phyloP scores from a whole-genome alignment of 345 rosid species.

The Syzygium oleosum region DNA sequence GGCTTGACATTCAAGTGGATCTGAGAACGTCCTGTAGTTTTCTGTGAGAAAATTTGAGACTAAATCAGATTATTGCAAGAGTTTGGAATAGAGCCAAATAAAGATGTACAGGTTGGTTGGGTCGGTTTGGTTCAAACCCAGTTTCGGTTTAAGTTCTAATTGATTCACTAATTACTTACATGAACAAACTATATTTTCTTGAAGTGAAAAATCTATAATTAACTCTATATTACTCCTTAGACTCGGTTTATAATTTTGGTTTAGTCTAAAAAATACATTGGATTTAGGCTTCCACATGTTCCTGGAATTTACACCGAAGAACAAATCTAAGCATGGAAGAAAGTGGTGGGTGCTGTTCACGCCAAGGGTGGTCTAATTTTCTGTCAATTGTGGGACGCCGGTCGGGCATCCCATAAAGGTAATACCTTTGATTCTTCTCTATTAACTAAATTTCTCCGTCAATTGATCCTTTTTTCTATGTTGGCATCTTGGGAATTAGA shows the following conservation, averaged over 20 bases:
- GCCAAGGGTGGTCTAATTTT: conserved; percentile 14
- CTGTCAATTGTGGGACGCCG: conserved; percentile 15
- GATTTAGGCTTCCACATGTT: not conserved
- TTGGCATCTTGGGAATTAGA: no score
- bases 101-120: not conserved
- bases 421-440: not conserved
- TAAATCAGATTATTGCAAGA: no score
- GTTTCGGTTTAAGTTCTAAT: not conserved
- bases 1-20: no score
- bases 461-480: not conserved
- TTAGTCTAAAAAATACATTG: no score
- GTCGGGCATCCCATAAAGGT: conserved; percentile 6
- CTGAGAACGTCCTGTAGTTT: no score
- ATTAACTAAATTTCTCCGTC: not conserved
- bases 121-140: not conserved
- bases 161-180: no score
- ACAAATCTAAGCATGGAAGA: conserved; percentile 15
- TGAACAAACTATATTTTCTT: no score
- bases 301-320: conserved; percentile 14
- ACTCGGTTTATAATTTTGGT: no score
- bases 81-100: no score
- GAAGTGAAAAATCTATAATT: no score
- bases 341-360: conserved; percentile 10
- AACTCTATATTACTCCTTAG: no score
- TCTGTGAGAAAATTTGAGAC: no score